Percentiles rank a stretch among this genome's conserved stretches.
Evolutionary conservation across 1,139 yeast genomes (phyloP).

Genomic region (Arxiozyma bovina): DNA sequence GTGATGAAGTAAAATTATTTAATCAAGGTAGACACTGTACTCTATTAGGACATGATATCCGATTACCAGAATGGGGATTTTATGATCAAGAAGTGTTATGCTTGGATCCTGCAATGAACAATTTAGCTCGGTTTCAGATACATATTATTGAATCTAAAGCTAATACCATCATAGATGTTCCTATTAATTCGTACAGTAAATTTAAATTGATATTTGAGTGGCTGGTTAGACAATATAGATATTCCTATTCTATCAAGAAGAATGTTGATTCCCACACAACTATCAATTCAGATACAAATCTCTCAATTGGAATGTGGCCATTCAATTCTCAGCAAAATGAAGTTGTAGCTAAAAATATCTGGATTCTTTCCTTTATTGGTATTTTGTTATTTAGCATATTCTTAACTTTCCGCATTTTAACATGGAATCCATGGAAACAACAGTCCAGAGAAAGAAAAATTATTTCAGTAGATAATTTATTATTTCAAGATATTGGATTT

Average conservation of each 20-base stretch:
- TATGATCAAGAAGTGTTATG: constrained; percentile 72
- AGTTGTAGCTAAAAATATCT: constrained; percentile 10
- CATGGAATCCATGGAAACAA: constrained; percentile 19
- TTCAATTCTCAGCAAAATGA: constrained; percentile 7
- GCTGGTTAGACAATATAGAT: constrained; percentile 16
- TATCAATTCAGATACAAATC: not conserved
- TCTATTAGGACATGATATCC: constrained; percentile 51
- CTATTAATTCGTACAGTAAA: not conserved
- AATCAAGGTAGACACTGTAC: constrained; percentile 56
- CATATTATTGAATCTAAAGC: not conserved
- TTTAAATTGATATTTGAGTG: constrained; percentile 10
- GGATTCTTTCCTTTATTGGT: constrained; percentile 15
- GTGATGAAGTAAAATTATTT: constrained; percentile 45
- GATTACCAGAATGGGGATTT: constrained; percentile 62
- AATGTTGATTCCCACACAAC: not conserved
- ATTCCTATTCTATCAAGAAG: constrained; percentile 15
- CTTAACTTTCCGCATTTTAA: constrained; percentile 2
- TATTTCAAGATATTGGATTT: constrained; percentile 31
- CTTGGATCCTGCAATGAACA: constrained; percentile 51
- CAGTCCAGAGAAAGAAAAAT: not conserved
- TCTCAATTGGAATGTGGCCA: constrained; percentile 18
- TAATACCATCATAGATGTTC: not conserved
- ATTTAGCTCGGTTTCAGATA: constrained; percentile 55
- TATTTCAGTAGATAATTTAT: constrained; percentile 8
- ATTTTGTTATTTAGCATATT: constrained; percentile 5